Percentiles rank a stretch among this genome's conserved stretches.
Conservation (phyloP, 2,329 filamentous ascomycete genomes). For the Fusarium tjaetaba region DNA sequence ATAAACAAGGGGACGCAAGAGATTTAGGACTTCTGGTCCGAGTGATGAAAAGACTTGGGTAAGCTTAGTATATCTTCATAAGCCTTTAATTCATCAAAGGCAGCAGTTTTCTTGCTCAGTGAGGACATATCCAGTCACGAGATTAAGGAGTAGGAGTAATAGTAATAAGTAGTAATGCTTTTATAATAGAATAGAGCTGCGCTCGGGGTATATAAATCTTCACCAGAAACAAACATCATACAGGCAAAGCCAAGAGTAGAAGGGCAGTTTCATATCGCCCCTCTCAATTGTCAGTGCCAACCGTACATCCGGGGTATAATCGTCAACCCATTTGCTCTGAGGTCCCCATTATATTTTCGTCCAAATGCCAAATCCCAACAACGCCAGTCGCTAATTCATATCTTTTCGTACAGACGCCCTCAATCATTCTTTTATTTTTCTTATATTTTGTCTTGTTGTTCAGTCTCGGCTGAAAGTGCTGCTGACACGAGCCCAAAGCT, state of each 20-base stretch:
- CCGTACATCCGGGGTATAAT: slow-evolving; percentile 32
- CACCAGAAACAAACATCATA: slow-evolving; percentile 58
- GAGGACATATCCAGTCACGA: neutral
- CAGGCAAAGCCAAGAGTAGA: slow-evolving; percentile 14
- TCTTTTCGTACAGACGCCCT: slow-evolving; percentile 6
- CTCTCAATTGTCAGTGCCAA: slow-evolving; percentile 24
- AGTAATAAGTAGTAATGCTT: neutral
- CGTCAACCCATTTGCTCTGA: slow-evolving; percentile 46
- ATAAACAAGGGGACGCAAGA: neutral
- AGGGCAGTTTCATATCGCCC: slow-evolving; percentile 36
- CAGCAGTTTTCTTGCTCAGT: neutral
- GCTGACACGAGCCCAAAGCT: slow-evolving; percentile 49
- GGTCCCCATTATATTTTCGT: slow-evolving; percentile 36
- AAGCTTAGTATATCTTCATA: neutral
- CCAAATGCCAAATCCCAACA: slow-evolving; percentile 17
- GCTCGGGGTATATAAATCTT: slow-evolving; percentile 55
- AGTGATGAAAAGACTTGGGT: neutral
- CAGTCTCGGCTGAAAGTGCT: slow-evolving; percentile 47
- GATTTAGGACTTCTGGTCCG: neutral
- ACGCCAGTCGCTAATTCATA: slow-evolving; percentile 42
- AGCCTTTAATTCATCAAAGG: neutral
- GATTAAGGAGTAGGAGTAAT: no score
- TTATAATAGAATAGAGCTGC: slow-evolving; percentile 18
- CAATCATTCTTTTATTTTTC: neutral
- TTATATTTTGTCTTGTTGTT: neutral